These are phyloP conservation scores for Coelastrella sp. DNA, from an alignment of 139 green algal species.

Conservation along the genomic window DNA sequence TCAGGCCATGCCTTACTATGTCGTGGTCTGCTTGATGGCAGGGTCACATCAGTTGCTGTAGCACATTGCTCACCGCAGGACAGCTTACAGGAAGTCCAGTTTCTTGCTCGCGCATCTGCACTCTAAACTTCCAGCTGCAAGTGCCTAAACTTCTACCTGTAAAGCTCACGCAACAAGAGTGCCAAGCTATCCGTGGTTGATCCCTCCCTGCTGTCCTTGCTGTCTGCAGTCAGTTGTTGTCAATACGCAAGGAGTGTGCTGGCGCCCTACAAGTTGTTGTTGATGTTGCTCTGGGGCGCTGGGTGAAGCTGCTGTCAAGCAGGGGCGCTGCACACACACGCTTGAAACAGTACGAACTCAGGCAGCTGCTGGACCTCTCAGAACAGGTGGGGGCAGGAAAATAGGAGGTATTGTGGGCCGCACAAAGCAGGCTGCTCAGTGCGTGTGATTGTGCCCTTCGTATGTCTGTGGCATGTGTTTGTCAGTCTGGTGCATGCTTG, in stretches of 20 bases:
- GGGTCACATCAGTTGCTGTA: too few relatives aligned
- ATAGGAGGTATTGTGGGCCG: too few relatives aligned
- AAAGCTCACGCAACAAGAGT: too few relatives aligned
- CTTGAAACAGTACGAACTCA: conserved; percentile 78
- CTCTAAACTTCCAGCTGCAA: too few relatives aligned
- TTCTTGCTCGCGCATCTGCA: too few relatives aligned
- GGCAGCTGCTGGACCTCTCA: conserved; percentile 70
- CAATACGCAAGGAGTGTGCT: conserved; percentile 38
- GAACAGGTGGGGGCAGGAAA: conserved; percentile 21
- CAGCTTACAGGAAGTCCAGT: too few relatives aligned
- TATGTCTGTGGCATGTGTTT: background rate
- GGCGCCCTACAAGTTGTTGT: conserved; percentile 65
- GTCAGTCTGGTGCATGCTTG: background rate
- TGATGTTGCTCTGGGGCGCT: conserved; percentile 78
- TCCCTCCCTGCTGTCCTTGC: background rate
- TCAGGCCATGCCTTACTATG: too few relatives aligned
- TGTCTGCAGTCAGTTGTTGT: conserved; percentile 23
- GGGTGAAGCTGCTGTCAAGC: conserved; percentile 78
- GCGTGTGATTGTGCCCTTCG: background rate
- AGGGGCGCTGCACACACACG: conserved; percentile 54
- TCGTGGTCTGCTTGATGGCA: too few relatives aligned
- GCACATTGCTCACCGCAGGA: too few relatives aligned
- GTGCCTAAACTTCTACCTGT: too few relatives aligned
- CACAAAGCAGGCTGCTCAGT: background rate
- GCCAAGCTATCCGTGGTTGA: too few relatives aligned